Evolutionary conservation across 805 yeast species (phyloP).

Genomic region (Wickerhamomyces bovis): DNA sequence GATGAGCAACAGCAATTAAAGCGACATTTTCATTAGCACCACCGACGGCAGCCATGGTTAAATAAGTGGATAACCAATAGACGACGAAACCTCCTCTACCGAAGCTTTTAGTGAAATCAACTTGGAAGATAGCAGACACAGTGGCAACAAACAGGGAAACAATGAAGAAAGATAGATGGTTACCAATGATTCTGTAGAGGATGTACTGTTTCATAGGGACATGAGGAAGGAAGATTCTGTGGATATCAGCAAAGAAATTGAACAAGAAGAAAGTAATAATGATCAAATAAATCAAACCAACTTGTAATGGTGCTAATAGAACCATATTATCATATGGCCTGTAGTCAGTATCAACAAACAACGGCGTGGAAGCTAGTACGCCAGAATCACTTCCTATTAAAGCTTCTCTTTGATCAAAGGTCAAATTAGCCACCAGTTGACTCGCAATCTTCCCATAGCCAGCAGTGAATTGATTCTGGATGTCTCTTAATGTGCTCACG

Average conservation of each 20-base stretch:
- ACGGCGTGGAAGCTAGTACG: conserved; percentile 30
- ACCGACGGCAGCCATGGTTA: conserved; percentile 74
- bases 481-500: conserved; percentile 32
- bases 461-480: conserved; percentile 29
- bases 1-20: conserved; percentile 40
- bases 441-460: conserved; percentile 15
- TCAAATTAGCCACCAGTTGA: conserved; percentile 26
- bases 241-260: conserved; percentile 49
- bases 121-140: conserved; percentile 63
- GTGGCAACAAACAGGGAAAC: conserved; percentile 52
- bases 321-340: conserved; percentile 47
- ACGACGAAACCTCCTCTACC: conserved; percentile 69
- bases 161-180: conserved; percentile 49
- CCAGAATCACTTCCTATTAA: conserved; percentile 19
- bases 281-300: conserved; percentile 68
- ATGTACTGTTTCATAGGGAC: conserved; percentile 41
- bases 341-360: conserved; percentile 35
- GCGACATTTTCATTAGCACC: conserved; percentile 65
- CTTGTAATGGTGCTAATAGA: conserved; percentile 61
- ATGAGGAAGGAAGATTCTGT: conserved; percentile 41
- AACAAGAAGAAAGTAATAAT: conserved; percentile 70
- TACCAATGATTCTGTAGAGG: conserved; percentile 43
- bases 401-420: conserved; percentile 20
- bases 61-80: conserved; percentile 61
- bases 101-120: conserved; percentile 50